Conservation (phyloP, 2,329 filamentous ascomycete species). For the Thelonectria discophora region DNA sequence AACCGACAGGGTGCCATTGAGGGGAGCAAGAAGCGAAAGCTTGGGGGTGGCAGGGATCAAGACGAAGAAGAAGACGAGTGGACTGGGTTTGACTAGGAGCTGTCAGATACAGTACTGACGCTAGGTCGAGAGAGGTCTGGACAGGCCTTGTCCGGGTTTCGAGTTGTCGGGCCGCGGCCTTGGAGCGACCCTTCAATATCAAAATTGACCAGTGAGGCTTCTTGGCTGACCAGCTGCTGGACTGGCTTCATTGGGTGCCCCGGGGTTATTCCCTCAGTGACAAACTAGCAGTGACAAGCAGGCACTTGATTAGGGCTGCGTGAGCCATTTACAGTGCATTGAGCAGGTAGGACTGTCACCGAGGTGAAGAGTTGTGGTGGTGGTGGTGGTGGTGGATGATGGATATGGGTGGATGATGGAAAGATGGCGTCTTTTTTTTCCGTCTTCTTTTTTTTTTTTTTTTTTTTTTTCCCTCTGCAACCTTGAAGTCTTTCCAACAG, state of each 20-base stretch:
- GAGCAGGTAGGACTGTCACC: neutral
- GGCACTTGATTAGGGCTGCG: neutral
- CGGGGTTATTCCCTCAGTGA: neutral
- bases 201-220: no score
- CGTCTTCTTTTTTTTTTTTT: no score
- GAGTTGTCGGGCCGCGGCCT: neutral
- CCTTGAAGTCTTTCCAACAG: no score
- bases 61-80: constrained; percentile 51
- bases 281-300: no score
- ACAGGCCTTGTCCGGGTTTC: neutral
- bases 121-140: neutral
- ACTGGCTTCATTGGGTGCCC: neutral
- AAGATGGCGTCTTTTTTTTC: no score
- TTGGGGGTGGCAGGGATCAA: constrained; percentile 39
- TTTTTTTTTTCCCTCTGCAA: no score
- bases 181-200: neutral
- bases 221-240: neutral
- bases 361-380: neutral
- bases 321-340: neutral
- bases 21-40: constrained; percentile 66
- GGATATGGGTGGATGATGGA: no score
- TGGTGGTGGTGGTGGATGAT: no score
- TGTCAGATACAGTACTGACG: neutral
- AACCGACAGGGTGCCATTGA: constrained; percentile 71
- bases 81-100: constrained; percentile 54